phyloP scores from a whole-genome alignment of 805 yeast genomes.

The Schizosaccharomyces lindneri region DNA sequence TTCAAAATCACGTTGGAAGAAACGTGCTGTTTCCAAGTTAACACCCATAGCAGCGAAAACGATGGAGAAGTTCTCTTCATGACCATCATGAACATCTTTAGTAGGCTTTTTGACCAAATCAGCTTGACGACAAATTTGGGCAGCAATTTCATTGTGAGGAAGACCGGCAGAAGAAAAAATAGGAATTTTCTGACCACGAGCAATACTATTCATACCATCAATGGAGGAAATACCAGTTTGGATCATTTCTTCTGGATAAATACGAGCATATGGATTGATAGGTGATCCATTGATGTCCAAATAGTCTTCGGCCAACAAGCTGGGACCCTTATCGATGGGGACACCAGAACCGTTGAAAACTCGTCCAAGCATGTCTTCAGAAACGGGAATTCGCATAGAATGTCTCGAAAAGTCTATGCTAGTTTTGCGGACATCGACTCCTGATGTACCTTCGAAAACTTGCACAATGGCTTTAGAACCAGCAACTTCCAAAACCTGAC shows the following conservation, averaged over 20 bases:
- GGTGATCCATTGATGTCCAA: conserved; percentile 97
- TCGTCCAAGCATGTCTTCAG: conserved; percentile 94
- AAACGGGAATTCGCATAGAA: conserved; percentile 74
- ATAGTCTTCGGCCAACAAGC: conserved; percentile 94
- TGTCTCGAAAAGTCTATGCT: conserved; percentile 93
- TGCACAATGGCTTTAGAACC: conserved; percentile 95
- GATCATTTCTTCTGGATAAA: conserved; percentile 98
- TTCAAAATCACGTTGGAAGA: conserved; percentile 97
- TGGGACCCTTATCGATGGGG: conserved; percentile 89
- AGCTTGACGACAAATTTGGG: conserved; percentile 98
- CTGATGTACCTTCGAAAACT: conserved; percentile 97
- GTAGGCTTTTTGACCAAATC: conserved; percentile 91
- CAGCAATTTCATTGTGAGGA: conserved; percentile 98
- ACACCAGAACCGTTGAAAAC: conserved; percentile 97
- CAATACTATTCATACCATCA: conserved; percentile 98
- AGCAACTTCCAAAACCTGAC: conserved; percentile 93
- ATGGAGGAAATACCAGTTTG: conserved; percentile 97
- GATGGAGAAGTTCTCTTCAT: conserved; percentile 95
- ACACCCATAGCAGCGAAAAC: conserved; percentile 99
- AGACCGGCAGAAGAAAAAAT: conserved; percentile 97
- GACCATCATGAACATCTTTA: conserved; percentile 98
- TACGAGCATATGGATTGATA: conserved; percentile 92
- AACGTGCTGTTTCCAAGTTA: conserved; percentile 90
- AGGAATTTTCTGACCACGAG: conserved; percentile 98
- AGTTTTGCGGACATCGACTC: conserved; percentile 94